Conservation (phyloP, 1,284 basidiomycete genomes). For the Rhodofomes roseus region DNA sequence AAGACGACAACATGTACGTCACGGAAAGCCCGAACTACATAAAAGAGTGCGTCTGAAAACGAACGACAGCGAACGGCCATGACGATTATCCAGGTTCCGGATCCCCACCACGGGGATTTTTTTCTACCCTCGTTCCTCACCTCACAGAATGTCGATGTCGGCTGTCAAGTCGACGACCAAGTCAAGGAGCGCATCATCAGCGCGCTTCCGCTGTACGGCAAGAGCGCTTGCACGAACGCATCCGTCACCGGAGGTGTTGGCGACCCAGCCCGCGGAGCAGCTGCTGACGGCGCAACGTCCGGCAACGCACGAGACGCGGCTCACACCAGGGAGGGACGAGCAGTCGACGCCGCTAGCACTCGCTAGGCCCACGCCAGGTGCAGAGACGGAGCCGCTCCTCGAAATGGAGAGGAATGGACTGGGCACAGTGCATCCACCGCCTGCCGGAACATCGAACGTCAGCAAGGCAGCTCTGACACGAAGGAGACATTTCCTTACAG, state of each 20-base stretch:
- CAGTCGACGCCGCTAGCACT: conserved; percentile 26
- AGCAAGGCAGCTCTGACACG: not conserved
- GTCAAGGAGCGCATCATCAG: not conserved
- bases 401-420: conserved; percentile 11
- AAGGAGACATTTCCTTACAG: conserved; percentile 22
- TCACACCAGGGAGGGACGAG: conserved; percentile 26
- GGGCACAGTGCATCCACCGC: conserved; percentile 30
- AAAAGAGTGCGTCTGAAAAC: not conserved
- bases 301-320: conserved; percentile 25
- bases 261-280: conserved; percentile 26
- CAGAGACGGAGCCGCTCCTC: not conserved
- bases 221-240: conserved; percentile 8
- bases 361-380: not conserved
- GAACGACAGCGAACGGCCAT: not conserved
- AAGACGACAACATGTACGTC: too few species aligned
- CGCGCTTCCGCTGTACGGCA: not conserved
- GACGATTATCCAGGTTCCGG: not conserved
- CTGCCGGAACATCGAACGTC: conserved; percentile 12
- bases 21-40: too few species aligned
- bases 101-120: not conserved
- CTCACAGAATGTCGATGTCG: not conserved
- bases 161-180: not conserved
- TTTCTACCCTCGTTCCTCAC: not conserved
- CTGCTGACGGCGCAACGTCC: conserved; percentile 28
- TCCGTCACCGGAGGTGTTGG: conserved; percentile 12